phyloP scores from a whole-genome alignment of 352 stramenopile genomes.

The Paralagenidium karlingii region DNA sequence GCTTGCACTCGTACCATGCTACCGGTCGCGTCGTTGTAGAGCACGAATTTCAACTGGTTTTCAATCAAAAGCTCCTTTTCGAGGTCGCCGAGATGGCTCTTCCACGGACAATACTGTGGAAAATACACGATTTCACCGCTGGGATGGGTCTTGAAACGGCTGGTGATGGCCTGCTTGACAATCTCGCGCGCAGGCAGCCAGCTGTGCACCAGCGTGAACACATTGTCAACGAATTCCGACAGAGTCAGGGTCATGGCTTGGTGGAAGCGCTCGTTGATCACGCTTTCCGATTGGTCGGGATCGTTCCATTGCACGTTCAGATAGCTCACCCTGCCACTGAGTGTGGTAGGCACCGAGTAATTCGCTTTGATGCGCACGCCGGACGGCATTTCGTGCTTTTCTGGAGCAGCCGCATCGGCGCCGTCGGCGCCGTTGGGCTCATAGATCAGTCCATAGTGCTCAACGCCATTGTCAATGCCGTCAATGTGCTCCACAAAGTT shows the following conservation, averaged over 20 bases:
- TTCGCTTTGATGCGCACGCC: too few relatives aligned
- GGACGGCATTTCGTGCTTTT: too few relatives aligned
- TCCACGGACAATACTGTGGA: constrained; percentile 90
- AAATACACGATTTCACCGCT: constrained; percentile 92
- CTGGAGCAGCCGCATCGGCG: constrained; percentile 1
- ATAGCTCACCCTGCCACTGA: constrained; percentile 80
- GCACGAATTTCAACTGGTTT: constrained; percentile 93
- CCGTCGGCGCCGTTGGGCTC: constrained; percentile 22
- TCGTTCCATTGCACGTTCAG: constrained; percentile 97
- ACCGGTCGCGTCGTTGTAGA: constrained; percentile 91
- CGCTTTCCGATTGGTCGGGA: constrained; percentile 41
- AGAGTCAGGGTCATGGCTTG: constrained; percentile 91
- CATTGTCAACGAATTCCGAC: constrained; percentile 88
- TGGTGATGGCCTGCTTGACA: constrained; percentile 85
- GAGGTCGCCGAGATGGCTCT: constrained; percentile 93
- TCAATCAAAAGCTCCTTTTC: constrained; percentile 85
- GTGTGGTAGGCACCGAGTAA: constrained; percentile 64
- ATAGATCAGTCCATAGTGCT: too few relatives aligned
- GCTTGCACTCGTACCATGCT: constrained; percentile 94
- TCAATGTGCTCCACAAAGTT: constrained; percentile 97
- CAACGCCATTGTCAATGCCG: constrained; percentile 98
- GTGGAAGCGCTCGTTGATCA: constrained; percentile 89
- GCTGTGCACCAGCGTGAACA: constrained; percentile 85
- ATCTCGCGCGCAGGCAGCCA: constrained; percentile 91
- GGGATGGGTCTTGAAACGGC: constrained; percentile 80